Base-by-base conservation (phyloP, 495 filamentous ascomycete genomes). In the Lindgomyces ingoldianus region DNA sequence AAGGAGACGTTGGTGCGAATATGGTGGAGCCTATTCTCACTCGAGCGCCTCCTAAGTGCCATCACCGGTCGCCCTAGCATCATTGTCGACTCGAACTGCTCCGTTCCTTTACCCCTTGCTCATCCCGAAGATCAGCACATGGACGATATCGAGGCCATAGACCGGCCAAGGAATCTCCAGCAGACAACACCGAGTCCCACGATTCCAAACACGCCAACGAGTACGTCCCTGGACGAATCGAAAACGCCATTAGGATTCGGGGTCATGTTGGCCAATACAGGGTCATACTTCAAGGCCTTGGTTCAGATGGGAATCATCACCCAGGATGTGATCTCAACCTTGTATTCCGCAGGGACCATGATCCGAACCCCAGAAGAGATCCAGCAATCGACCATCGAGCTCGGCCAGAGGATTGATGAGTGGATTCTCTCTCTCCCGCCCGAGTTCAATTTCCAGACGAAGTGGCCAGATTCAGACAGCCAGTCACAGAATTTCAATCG, bases 51-150 rank as follows among this genome's bases (percentile, higher is more conserved):
- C 12, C 77, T 89, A 42, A 79, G 80, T 64, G 74, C 80, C 24
- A 81, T 87, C 61, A 87, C 83, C 2, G 86, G 86, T 12, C 80
- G 86, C 14, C 85, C 85, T 4, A 81, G 80, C 19, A 82, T 79
- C 61, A 81, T 88, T 27, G 73, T 75, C 22, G 80, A 85, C 56
- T 75, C 74, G 49, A 78, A 81, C 63, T 84, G 80, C 66, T 83
- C 80, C 41, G 82, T 81, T 4, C 80, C 84, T 12, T 70, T 88
- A 36, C 82, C 84, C 1, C 57, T 83, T 14, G 80, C 85, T 11
- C 74, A 86, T 36, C 79, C 83, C 54, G 84, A 88, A 65, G 81
- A 84, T 21, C 74, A 78, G 22, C 76, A 81, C 46, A 69, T 75
- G 19, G 74, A 60, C 4, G 12, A 33, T 46, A 54, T 21, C 16